Base-by-base conservation (phyloP, 805 yeast species). In the Metschnikowia lachancei region DNA sequence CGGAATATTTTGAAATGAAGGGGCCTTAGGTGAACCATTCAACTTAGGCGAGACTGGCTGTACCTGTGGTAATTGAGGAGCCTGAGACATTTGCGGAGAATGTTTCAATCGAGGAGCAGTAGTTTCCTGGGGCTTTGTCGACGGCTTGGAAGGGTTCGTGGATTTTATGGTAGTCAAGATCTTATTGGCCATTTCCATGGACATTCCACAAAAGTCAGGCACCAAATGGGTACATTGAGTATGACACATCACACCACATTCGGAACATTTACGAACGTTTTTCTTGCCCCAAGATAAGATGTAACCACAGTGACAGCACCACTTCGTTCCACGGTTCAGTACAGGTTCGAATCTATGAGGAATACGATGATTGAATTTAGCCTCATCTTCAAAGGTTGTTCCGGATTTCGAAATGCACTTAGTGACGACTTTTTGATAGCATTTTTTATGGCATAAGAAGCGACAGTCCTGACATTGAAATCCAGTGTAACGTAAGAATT, bases 271-370 rank as follows among this genome's bases (percentile, higher is more conserved):
- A 42, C 97, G 78, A 10, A 91, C 95, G 57, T 87, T 90, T 65
- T 89, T 90, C 60, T 85, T 81, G 43, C 98, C 96, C 85, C 97
- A 85, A 14, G 99, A 98, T 52, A 94, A 75, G 43, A 94, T 83
- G 62, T 89, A 89, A 51, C 99, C 99, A 77, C 99, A 94, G 64
- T 94, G 99, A 58, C 98, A 94, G 70, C 99, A 94, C 99, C 99
- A 94, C 62, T 92, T 91, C 2, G 99, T 95, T 58, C 97, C 95
- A 67, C 90, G 83, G 61, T 94, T 94, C 14, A 94, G 78, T 22
- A 82, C 80, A n/a, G 92, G 91, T 55, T 87, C 96, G 64, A 92
- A 92, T 63, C 97, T 81, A 64, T 94, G 99, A 30, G 99, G 99
- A 56, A 94, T 94, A 54, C 96, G 86, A 65, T 94, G 98, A 60